phyloP scores from a whole-genome alignment of 176 grass and related monocot genomes.

The Otatea glauca region DNA sequence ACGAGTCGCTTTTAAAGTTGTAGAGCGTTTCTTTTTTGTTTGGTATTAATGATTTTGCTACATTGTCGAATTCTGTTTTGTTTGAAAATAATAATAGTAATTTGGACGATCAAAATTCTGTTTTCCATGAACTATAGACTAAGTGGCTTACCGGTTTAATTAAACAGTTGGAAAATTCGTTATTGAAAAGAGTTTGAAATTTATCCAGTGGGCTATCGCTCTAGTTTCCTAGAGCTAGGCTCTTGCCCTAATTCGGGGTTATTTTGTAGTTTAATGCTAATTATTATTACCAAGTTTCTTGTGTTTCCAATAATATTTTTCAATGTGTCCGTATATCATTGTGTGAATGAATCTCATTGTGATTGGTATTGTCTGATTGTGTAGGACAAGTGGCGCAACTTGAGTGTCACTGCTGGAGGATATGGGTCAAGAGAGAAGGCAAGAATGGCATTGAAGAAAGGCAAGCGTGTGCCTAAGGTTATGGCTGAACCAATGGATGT shows the following conservation, averaged over 20 bases:
- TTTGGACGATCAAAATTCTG: constrained; percentile 1
- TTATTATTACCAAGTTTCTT: neutral
- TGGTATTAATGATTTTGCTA: constrained; percentile 20
- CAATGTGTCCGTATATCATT: neutral
- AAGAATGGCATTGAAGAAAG: constrained; percentile 67
- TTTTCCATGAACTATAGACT: constrained; percentile 18
- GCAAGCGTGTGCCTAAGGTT: constrained; percentile 50
- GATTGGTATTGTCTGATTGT: constrained; percentile 15
- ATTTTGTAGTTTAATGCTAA: neutral
- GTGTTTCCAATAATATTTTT: neutral
- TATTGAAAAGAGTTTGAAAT: neutral
- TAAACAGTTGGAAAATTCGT: constrained; percentile 4
- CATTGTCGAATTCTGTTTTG: constrained; percentile 15
- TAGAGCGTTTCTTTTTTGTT: neutral
- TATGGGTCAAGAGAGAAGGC: constrained; percentile 82
- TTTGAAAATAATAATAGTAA: neutral
- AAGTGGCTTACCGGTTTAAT: neutral
- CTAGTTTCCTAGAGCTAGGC: neutral
- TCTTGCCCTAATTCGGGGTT: neutral
- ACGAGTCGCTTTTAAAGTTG: neutral
- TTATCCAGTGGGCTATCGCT: neutral
- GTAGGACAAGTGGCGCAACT: constrained; percentile 97
- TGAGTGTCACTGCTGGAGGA: constrained; percentile 77
- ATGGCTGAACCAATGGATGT: constrained; percentile 49
- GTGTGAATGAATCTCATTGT: constrained; percentile 14